Conservation (phyloP, 2,329 filamentous ascomycete species). For the Venturia pyrina region DNA sequence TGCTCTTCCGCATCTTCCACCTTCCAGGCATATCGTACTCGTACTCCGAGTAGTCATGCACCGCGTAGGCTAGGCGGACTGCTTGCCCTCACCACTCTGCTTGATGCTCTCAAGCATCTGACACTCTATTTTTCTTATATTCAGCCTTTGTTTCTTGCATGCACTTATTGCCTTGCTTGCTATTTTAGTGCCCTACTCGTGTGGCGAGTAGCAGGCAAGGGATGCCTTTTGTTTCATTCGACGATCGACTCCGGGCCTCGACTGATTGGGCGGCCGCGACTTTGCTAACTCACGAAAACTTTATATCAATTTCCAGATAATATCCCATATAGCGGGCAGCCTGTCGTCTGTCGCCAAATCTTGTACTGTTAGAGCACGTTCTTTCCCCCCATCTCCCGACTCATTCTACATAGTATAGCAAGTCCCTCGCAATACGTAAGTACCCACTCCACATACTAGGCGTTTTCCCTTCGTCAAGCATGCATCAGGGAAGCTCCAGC, state of each 20-base stretch:
- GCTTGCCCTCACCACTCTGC: background rate
- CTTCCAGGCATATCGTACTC: background rate
- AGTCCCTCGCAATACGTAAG: background rate
- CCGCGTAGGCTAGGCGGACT: background rate
- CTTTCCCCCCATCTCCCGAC: background rate
- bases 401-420: no score
- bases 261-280: no score
- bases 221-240: background rate
- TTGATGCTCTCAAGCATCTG: background rate
- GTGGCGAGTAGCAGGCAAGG: background rate
- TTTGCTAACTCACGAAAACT: background rate
- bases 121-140: background rate
- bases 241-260: background rate
- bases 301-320: background rate
- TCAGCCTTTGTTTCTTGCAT: slow-evolving; percentile 2
- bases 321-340: background rate
- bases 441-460: background rate
- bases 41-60: no score
- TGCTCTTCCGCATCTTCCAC: background rate
- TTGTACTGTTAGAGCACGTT: background rate
- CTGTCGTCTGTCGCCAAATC: background rate
- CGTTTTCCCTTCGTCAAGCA: background rate
- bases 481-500: background rate
- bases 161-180: slow-evolving; percentile 2
- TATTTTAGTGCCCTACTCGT: background rate